Percentiles rank a stretch among this genome's conserved stretches.
Conservation (phyloP, 139 green algal genomes). For the Chlamydomonas applanata region DNA sequence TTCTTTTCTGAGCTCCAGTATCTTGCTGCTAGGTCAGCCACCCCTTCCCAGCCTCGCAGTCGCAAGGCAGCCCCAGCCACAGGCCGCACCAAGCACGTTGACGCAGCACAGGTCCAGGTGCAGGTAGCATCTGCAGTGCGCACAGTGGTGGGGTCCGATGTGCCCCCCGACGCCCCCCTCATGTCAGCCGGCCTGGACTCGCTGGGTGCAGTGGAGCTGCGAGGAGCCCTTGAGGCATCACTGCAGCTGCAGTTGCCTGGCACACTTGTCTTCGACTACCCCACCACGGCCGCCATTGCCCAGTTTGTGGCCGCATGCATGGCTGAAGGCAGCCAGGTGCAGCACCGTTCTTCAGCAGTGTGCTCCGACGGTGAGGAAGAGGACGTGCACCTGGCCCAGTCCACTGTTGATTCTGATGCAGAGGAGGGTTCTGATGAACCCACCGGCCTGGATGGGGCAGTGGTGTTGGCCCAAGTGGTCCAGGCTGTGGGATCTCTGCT, state of each 20-base stretch:
- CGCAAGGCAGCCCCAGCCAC: not conserved
- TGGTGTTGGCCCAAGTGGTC: too few relatives aligned
- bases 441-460: too few relatives aligned
- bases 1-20: not conserved
- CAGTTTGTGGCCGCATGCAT: not conserved
- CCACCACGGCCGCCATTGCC: slow-evolving; percentile 36
- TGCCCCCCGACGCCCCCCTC: slow-evolving; percentile 46
- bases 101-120: too few relatives aligned
- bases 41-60: too few relatives aligned
- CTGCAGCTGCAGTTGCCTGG: slow-evolving; percentile 52
- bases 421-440: too few relatives aligned
- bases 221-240: slow-evolving; percentile 46
- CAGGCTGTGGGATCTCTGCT: too few relatives aligned
- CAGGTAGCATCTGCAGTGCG: not conserved
- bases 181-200: slow-evolving; percentile 65
- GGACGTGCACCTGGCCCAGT: too few relatives aligned
- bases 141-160: slow-evolving; percentile 21
- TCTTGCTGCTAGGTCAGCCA: too few relatives aligned
- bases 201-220: slow-evolving; percentile 62
- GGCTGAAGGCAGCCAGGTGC: not conserved
- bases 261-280: slow-evolving; percentile 77
- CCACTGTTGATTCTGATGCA: too few relatives aligned
- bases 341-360: not conserved
- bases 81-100: too few relatives aligned
- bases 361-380: not conserved